A percentile compares a stretch with the other conserved stretches of the same genome.
These are phyloP conservation scores for Hanseniaspora lachancei DNA, from an alignment of 805 yeast genomes.

Conservation along the genomic window DNA sequence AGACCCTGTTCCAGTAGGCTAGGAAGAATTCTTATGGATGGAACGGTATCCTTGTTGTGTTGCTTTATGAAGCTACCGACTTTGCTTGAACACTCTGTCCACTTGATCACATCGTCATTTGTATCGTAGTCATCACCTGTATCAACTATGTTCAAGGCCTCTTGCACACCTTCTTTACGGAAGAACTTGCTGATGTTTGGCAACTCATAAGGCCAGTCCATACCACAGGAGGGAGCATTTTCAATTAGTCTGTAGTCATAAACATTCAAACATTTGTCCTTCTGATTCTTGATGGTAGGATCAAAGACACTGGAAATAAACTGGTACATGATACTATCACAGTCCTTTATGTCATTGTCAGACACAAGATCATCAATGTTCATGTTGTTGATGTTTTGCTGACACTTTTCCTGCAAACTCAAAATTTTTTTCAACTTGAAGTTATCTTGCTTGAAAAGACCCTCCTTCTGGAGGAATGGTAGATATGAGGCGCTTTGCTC, in stretches of 20 bases:
- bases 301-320: slow-evolving; percentile 24
- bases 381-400: slow-evolving; percentile 33
- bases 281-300: slow-evolving; percentile 21
- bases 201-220: slow-evolving; percentile 77
- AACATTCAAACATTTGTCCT: slow-evolving; percentile 59
- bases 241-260: slow-evolving; percentile 67
- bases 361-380: slow-evolving; percentile 17
- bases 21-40: slow-evolving; percentile 59
- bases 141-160: slow-evolving; percentile 39
- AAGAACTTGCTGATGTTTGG: slow-evolving; percentile 42
- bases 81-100: slow-evolving; percentile 66
- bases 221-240: slow-evolving; percentile 74
- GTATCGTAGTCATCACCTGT: slow-evolving; percentile 19
- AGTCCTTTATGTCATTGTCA: slow-evolving; percentile 27
- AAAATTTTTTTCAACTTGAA: slow-evolving; percentile 33
- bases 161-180: slow-evolving; percentile 34
- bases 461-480: slow-evolving; percentile 52
- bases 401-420: slow-evolving; percentile 46
- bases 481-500: slow-evolving; percentile 69
- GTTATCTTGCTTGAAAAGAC: slow-evolving; percentile 36
- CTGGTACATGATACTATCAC: slow-evolving; percentile 33
- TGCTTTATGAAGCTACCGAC: slow-evolving; percentile 47
- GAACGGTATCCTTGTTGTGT: slow-evolving; percentile 32
- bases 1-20: slow-evolving; percentile 40
- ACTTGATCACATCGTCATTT: slow-evolving; percentile 22